Percentiles rank a stretch among this genome's conserved stretches.
Evolutionary conservation across 2,329 filamentous ascomycete genomes (phyloP).

Genomic region (Scedosporium minutisporum): DNA sequence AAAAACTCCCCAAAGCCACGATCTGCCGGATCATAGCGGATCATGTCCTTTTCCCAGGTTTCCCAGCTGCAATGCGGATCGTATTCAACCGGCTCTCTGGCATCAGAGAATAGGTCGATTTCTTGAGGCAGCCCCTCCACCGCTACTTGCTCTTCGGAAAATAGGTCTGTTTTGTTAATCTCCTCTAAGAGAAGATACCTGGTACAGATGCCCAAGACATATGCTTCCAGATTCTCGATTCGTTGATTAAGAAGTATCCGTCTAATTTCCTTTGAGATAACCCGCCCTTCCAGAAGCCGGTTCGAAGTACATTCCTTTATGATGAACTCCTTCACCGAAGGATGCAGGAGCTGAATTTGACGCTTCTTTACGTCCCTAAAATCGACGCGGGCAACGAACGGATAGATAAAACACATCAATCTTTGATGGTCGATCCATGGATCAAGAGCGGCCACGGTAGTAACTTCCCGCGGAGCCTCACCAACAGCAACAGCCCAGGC

Average conservation of each 20-base stretch:
- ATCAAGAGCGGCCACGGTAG: conserved; percentile 11
- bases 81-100: conserved; percentile 11
- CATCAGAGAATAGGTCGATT: conserved; percentile 14
- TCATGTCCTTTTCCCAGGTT: conserved; percentile 20
- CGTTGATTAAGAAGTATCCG: neutral
- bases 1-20: conserved; percentile 18
- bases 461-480: conserved; percentile 10
- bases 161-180: conserved; percentile 16
- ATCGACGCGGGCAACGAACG: conserved; percentile 12
- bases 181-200: conserved; percentile 18
- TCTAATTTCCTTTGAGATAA: neutral
- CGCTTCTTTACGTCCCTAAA: conserved; percentile 10
- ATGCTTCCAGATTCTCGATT: conserved; percentile 13
- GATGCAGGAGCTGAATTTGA: conserved; percentile 12
- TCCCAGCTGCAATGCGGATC: conserved; percentile 18
- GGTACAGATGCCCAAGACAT: conserved; percentile 17
- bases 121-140: neutral
- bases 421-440: conserved; percentile 15
- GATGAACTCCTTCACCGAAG: conserved; percentile 12
- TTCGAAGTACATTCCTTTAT: conserved; percentile 2
- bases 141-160: conserved; percentile 17
- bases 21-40: conserved; percentile 14
- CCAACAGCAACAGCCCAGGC: conserved; percentile 18
- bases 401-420: conserved; percentile 14
- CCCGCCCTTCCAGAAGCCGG: conserved; percentile 9